Conservation (phyloP, 2,329 filamentous ascomycete species). For the Geosmithia putterillii region DNA sequence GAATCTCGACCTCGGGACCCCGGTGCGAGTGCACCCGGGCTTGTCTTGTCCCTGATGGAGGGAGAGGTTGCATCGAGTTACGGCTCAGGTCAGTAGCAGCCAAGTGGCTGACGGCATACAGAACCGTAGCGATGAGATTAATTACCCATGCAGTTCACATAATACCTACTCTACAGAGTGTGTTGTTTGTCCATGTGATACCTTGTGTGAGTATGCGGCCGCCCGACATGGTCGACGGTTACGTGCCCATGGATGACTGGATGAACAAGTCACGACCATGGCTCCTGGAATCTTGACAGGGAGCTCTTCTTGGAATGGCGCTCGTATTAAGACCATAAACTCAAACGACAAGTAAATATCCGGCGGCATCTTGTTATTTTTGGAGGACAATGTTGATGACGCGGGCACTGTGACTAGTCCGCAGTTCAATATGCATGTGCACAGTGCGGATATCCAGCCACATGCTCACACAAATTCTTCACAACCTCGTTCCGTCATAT, state of each 20-base stretch:
- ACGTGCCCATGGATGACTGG: too few species aligned
- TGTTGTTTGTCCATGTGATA: too few species aligned
- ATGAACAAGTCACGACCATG: too few species aligned
- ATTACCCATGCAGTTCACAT: too few species aligned
- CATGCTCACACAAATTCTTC: neutral
- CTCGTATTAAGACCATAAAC: too few species aligned
- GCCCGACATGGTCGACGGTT: too few species aligned
- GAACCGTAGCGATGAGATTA: slow-evolving; percentile 7
- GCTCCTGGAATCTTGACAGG: too few species aligned
- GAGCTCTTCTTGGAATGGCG: too few species aligned
- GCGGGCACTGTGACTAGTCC: neutral
- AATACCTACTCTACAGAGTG: too few species aligned
- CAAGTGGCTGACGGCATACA: slow-evolving; percentile 12
- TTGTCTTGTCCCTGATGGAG: neutral
- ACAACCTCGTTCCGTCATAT: neutral
- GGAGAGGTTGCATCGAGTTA: slow-evolving; percentile 3
- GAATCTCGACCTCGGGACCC: slow-evolving; percentile 2
- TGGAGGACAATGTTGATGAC: neutral
- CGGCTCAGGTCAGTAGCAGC: slow-evolving; percentile 7
- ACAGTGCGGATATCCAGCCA: neutral
- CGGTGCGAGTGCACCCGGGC: slow-evolving; percentile 12
- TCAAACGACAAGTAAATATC: too few species aligned
- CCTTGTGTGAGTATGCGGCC: too few species aligned
- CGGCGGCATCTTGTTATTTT: too few species aligned
- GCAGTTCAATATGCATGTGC: neutral